Conservation (phyloP, 164 flowering plant species). For the Macadamia integrifolia region DNA sequence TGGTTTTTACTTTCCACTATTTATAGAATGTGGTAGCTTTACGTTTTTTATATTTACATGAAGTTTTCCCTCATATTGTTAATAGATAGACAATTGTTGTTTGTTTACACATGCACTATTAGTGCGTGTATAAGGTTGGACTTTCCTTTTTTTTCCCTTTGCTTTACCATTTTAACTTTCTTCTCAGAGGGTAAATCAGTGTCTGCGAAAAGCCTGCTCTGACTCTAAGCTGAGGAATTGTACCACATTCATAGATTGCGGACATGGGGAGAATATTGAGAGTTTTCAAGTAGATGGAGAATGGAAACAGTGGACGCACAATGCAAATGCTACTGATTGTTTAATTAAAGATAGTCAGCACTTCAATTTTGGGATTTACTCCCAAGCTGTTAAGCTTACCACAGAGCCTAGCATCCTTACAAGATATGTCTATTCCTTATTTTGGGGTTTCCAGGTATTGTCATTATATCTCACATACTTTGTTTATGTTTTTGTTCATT, state of each 20-base stretch:
- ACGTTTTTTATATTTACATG: background rate
- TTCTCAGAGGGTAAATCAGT: slow-evolving; percentile 80
- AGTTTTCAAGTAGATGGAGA: background rate
- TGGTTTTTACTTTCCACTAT: background rate
- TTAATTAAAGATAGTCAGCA: slow-evolving; percentile 15
- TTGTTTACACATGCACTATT: background rate
- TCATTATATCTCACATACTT: background rate
- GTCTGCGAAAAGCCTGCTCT: slow-evolving; percentile 66
- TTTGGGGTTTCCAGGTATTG: slow-evolving; percentile 96
- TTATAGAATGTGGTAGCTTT: background rate
- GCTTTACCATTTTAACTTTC: slow-evolving; percentile 4
- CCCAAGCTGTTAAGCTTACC: slow-evolving; percentile 53
- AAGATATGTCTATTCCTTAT: slow-evolving; percentile 70
- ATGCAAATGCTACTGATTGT: slow-evolving; percentile 39
- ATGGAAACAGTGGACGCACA: slow-evolving; percentile 34
- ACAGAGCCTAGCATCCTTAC: slow-evolving; percentile 26
- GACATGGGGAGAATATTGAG: slow-evolving; percentile 24
- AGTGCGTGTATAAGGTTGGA: background rate
- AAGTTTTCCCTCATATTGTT: background rate
- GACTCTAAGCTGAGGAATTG: slow-evolving; percentile 20
- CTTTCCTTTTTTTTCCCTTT: background rate
- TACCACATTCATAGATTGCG: slow-evolving; percentile 61
- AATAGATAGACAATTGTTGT: background rate
- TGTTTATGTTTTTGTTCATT: too few relatives aligned
- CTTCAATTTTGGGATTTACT: slow-evolving; percentile 68